phyloP scores from a whole-genome alignment of 306 rosid species.

The Cucurbita argyrosperma region DNA sequence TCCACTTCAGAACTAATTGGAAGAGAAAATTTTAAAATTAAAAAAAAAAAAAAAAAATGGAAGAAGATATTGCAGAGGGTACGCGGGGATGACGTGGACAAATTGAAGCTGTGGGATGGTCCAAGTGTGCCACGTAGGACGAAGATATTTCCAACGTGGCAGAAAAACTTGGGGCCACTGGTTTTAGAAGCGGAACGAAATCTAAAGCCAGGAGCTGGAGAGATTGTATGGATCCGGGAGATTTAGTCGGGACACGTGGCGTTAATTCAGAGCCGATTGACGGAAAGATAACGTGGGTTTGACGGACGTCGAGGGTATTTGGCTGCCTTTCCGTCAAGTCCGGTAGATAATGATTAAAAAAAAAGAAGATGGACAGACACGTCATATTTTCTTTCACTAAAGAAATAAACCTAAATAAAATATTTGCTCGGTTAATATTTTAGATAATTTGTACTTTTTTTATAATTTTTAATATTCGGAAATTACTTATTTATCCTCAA shows the following conservation, averaged over 20 bases:
- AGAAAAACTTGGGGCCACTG: slow-evolving; percentile 9
- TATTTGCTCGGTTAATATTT: too few species aligned
- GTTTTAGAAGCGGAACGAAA: slow-evolving; percentile 29
- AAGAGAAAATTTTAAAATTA: not conserved
- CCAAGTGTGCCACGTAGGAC: slow-evolving; percentile 24
- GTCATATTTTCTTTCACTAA: not conserved
- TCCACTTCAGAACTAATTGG: not conserved
- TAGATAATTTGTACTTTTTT: too few species aligned
- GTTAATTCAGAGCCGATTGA: not conserved
- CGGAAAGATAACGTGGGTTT: not conserved
- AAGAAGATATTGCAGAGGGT: slow-evolving; percentile 6
- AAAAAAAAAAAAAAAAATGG: not conserved
- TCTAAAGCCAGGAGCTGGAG: slow-evolving; percentile 37
- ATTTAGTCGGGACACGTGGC: slow-evolving; percentile 32
- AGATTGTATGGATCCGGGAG: slow-evolving; percentile 21
- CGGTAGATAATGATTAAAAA: not conserved
- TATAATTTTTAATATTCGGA: too few species aligned
- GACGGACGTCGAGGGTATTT: not conserved
- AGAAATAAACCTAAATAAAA: too few species aligned
- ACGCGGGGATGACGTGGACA: slow-evolving; percentile 30
- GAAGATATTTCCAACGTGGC: slow-evolving; percentile 47
- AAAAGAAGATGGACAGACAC: not conserved
- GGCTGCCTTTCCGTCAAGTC: not conserved
- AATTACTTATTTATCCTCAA: too few species aligned
- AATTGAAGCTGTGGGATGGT: slow-evolving; percentile 34